Percentiles rank a stretch among this genome's conserved stretches.
These are phyloP conservation scores for Calonectria pseudoreteaudii DNA, from an alignment of 2,329 filamentous ascomycete species.

Conservation along the genomic window DNA sequence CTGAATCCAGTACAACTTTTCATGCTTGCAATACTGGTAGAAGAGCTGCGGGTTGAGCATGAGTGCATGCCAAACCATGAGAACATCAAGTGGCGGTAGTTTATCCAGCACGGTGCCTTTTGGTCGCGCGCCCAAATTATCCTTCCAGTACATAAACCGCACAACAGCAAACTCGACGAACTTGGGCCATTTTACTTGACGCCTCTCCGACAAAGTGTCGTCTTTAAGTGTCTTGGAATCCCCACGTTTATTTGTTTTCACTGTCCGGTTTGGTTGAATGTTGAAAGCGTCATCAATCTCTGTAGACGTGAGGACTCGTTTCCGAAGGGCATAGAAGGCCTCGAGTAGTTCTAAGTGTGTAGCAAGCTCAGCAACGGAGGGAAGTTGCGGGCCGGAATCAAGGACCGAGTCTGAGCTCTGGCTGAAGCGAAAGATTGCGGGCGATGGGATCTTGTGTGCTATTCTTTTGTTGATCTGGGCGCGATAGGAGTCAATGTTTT, in stretches of 20 bases:
- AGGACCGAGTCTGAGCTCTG: not conserved
- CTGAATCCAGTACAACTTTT: not conserved
- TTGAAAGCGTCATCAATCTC: not conserved
- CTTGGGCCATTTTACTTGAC: not conserved
- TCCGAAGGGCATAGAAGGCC: not conserved
- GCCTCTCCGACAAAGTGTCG: not conserved
- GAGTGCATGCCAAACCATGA: not conserved
- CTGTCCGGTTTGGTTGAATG: not conserved
- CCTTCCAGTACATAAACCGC: not conserved
- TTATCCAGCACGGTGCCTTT: not conserved
- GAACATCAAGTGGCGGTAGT: not conserved
- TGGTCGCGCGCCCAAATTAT: not conserved
- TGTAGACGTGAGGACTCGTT: not conserved
- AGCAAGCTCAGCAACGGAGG: not conserved
- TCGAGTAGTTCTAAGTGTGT: not conserved
- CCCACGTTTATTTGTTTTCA: not conserved
- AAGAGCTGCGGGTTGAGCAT: not conserved
- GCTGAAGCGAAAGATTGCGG: not conserved
- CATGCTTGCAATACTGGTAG: not conserved
- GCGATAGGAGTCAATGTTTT: too few relatives aligned
- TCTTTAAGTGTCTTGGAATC: not conserved
- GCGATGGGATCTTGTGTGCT: not conserved
- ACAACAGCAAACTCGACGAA: not conserved
- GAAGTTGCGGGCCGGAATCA: not conserved
- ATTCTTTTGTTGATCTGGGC: not conserved